phyloP scores from a whole-genome alignment of 1,284 basidiomycete genomes.

The Coniophora puteana region DNA sequence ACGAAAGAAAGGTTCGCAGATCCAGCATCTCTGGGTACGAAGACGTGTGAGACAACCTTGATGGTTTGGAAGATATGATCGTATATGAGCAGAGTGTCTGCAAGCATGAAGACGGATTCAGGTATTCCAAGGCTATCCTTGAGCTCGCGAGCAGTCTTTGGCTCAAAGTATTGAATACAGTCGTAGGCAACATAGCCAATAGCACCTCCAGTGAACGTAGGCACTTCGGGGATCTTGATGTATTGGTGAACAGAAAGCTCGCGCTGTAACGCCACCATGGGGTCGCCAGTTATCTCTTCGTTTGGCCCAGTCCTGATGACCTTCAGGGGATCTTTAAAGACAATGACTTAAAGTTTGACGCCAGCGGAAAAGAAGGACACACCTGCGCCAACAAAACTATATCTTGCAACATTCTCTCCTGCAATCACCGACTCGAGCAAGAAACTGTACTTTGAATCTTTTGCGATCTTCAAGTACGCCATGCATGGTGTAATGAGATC shows the following conservation, averaged over 20 bases:
- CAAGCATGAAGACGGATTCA: slow-evolving; percentile 96
- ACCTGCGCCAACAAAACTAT: slow-evolving; percentile 96
- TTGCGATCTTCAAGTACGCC: slow-evolving; percentile 91
- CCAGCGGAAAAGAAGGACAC: slow-evolving; percentile 24
- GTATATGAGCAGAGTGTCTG: slow-evolving; percentile 92
- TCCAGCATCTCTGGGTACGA: slow-evolving; percentile 69
- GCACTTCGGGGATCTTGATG: slow-evolving; percentile 86
- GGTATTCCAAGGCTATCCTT: slow-evolving; percentile 83
- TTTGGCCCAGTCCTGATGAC: slow-evolving; percentile 86
- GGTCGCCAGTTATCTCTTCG: slow-evolving; percentile 85
- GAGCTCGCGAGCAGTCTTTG: slow-evolving; percentile 76
- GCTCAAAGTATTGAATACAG: slow-evolving; percentile 95
- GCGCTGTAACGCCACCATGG: slow-evolving; percentile 79
- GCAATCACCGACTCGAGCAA: slow-evolving; percentile 89
- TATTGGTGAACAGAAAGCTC: slow-evolving; percentile 89
- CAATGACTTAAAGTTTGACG: not conserved
- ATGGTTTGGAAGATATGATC: slow-evolving; percentile 96
- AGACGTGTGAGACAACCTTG: slow-evolving; percentile 95
- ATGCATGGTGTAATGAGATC: slow-evolving; percentile 97
- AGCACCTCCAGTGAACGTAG: slow-evolving; percentile 96
- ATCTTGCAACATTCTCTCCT: slow-evolving; percentile 90
- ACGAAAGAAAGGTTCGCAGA: slow-evolving; percentile 68
- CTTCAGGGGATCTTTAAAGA: slow-evolving; percentile 84
- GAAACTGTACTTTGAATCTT: slow-evolving; percentile 92
- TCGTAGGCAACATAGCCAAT: slow-evolving; percentile 98